Percentiles rank a stretch among this genome's conserved stretches.
phyloP scores from a whole-genome alignment of 192 early-diverging fungal species.

The Kickxella alabastrina region DNA sequence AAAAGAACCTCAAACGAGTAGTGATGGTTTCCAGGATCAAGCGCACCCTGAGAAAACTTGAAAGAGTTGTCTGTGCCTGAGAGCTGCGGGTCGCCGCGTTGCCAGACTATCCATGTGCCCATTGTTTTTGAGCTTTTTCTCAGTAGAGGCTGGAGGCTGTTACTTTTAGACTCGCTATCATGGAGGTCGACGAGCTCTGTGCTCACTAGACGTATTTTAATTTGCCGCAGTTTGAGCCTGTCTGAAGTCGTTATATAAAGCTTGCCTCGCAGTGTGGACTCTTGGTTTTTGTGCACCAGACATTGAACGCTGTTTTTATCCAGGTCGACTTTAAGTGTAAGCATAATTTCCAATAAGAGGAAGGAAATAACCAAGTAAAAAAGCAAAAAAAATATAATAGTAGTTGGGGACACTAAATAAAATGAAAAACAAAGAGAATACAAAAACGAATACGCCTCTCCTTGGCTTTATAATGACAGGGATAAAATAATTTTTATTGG shows the following conservation, averaged over 20 bases:
- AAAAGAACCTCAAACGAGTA: constrained; percentile 39
- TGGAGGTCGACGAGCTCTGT: constrained; percentile 41
- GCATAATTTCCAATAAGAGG: constrained; percentile 14
- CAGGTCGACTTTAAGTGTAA: constrained; percentile 17
- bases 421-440: not conserved
- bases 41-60: constrained; percentile 4
- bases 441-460: not conserved
- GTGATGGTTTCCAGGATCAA: constrained; percentile 28
- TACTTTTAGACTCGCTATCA: constrained; percentile 2
- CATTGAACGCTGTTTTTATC: constrained; percentile 19
- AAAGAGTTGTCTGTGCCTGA: not conserved
- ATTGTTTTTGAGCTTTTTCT: constrained; percentile 31
- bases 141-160: constrained; percentile 19
- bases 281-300: constrained; percentile 33
- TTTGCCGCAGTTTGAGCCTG: constrained; percentile 34
- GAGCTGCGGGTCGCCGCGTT: not conserved
- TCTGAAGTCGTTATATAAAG: constrained; percentile 22
- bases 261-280: constrained; percentile 23
- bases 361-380: not conserved
- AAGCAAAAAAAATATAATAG: not conserved
- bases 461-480: no score
- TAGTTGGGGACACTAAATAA: not conserved
- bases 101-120: constrained; percentile 29
- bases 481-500: no score
- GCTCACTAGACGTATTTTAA: constrained; percentile 24